Conservation (phyloP, 768 basidiomycete species). For the Boletus coccyginus region DNA sequence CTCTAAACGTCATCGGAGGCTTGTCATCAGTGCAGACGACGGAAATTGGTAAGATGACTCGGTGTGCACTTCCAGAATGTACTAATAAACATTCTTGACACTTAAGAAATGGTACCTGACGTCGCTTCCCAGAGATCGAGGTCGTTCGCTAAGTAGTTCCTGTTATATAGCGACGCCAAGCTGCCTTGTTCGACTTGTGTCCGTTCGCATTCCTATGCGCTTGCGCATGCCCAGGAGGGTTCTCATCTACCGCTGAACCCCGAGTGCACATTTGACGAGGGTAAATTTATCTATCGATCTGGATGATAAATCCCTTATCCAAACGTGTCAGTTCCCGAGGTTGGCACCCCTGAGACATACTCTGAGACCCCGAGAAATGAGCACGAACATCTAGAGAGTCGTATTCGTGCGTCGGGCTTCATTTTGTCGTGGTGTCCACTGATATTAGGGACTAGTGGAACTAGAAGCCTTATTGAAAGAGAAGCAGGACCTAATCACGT, state of each 20-base stretch:
- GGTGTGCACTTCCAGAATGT: constrained; percentile 1
- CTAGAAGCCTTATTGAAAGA: constrained; percentile 64
- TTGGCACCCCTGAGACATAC: constrained; percentile 32
- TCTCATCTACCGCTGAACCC: constrained; percentile 51
- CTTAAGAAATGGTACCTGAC: constrained; percentile 58
- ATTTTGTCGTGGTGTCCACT: not conserved
- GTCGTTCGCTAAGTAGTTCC: constrained; percentile 1
- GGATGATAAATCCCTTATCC: not conserved
- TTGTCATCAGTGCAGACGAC: constrained; percentile 62
- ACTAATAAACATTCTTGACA: constrained; percentile 12
- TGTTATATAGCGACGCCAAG: constrained; percentile 59
- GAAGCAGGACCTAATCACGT: constrained; percentile 38
- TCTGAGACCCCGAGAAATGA: constrained; percentile 56
- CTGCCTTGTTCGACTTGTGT: constrained; percentile 76
- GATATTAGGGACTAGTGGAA: constrained; percentile 47
- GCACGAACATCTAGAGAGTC: constrained; percentile 62
- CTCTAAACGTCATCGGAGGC: constrained; percentile 25
- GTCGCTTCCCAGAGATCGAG: not conserved
- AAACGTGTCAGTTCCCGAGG: constrained; percentile 33
- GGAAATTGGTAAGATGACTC: constrained; percentile 58
- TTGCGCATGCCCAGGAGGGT: constrained; percentile 59
- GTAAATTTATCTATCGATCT: constrained; percentile 30
- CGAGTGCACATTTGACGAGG: constrained; percentile 77
- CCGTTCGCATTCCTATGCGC: constrained; percentile 69
- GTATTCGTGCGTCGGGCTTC: constrained; percentile 53